These are phyloP conservation scores for Noccaea bulbosa DNA, from an alignment of 345 rosid genomes.

Conservation along the genomic window DNA sequence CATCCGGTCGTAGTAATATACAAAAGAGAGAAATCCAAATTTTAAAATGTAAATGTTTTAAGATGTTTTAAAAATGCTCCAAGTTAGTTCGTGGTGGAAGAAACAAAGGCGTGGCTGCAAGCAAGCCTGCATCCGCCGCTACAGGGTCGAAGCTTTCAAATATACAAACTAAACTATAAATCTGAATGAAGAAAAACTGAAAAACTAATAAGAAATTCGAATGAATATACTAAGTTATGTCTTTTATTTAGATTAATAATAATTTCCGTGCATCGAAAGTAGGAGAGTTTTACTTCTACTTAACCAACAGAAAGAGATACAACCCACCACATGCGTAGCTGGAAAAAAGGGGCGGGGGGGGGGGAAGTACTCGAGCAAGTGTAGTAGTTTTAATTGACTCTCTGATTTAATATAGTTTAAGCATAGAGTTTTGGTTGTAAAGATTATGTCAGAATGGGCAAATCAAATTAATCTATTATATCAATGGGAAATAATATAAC, in stretches of 20 bases:
- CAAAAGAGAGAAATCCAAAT: neutral
- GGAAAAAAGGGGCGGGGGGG: conserved; percentile 11
- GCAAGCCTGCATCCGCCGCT: conserved; percentile 12
- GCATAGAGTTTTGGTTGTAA: neutral
- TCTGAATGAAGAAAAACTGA: neutral
- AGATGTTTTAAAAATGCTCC: neutral
- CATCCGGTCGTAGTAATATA: conserved; percentile 1
- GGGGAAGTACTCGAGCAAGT: conserved; percentile 7
- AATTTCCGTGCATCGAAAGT: conserved; percentile 27
- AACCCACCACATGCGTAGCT: conserved; percentile 28
- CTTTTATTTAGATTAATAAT: neutral
- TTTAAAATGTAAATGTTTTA: too few relatives aligned
- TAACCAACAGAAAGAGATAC: neutral
- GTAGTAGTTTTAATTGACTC: neutral
- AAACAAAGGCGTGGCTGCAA: conserved; percentile 11
- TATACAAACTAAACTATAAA: neutral
- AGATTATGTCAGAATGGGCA: neutral
- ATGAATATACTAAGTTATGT: neutral
- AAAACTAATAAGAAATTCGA: neutral
- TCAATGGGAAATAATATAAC: conserved; percentile 20
- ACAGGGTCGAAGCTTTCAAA: conserved; percentile 24
- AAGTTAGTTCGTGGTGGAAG: conserved; percentile 8
- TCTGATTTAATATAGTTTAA: neutral
- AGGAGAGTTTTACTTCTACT: neutral
- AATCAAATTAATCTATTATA: conserved; percentile 10